phyloP scores from a whole-genome alignment of 1,139 yeast species.

The Zygoascus hellenicus region DNA sequence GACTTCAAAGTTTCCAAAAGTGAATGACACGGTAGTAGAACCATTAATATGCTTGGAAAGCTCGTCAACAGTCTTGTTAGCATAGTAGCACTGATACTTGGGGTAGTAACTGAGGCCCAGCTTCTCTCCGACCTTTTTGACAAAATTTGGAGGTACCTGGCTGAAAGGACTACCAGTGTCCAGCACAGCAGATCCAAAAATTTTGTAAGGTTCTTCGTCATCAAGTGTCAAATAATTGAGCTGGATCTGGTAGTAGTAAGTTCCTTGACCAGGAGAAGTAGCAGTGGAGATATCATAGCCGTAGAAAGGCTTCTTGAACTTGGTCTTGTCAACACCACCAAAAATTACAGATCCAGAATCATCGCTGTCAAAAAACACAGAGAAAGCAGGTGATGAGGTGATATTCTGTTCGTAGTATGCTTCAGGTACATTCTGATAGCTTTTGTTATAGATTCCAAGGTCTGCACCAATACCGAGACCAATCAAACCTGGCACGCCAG shows the following conservation, averaged over 20 bases:
- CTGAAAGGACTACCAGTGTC: constrained; percentile 45
- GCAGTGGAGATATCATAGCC: constrained; percentile 20
- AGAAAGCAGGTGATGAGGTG: constrained; percentile 51
- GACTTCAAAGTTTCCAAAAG: constrained; percentile 26
- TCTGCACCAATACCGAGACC: constrained; percentile 33
- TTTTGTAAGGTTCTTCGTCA: constrained; percentile 21
- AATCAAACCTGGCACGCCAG: constrained; percentile 34
- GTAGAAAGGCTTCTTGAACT: constrained; percentile 33
- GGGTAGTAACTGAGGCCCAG: constrained; percentile 23
- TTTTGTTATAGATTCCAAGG: constrained; percentile 18
- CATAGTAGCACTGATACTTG: constrained; percentile 28
- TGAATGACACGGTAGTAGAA: constrained; percentile 19
- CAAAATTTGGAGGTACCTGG: constrained; percentile 31
- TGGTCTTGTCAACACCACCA: constrained; percentile 41
- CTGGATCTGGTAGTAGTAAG: constrained; percentile 24
- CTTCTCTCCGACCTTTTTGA: constrained; percentile 25
- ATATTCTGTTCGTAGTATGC: constrained; percentile 50
- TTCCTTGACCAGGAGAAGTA: constrained; percentile 6
- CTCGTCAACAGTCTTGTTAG: constrained; percentile 15
- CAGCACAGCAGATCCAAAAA: constrained; percentile 39
- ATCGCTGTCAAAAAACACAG: constrained; percentile 36
- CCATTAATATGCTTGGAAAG: constrained; percentile 10
- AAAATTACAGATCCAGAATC: constrained; percentile 35
- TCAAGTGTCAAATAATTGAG: constrained; percentile 21
- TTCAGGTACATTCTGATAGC: constrained; percentile 56